Base-by-base conservation (phyloP, 305 asterid species). In the Fraxinus velutina region DNA sequence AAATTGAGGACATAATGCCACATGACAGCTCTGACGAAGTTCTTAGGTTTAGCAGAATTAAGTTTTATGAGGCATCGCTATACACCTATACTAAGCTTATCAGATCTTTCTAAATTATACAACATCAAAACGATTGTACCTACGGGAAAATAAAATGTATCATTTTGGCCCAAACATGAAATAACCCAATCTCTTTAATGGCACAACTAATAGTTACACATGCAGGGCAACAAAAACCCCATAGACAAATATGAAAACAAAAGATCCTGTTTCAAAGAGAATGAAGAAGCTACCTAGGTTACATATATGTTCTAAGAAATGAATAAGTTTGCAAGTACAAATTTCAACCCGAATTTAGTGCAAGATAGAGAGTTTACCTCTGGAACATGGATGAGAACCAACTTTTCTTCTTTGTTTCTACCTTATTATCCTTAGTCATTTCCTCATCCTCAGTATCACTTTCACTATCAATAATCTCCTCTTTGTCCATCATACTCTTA, bases 401-500 rank as follows among this genome's bases (percentile, higher is more conserved):
- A 60, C 98, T 93, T 84, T 89, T 94, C 88, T 91, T 93, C 88
- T 87, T 91, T 39, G 88, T 17, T 74, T 87, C 94, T 75, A 72
- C 87, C 87, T 86, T 89, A 64, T 73, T 77, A 76, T 83, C 90
- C 86, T 90, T 90, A 32, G 82, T 91, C 2, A 84, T 78, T 8
- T 89, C 94, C 74, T 91, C 91, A 78, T 89, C 92, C 75, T 95
- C 99, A n/a, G 79, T 76, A 57, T 94, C 98, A 83, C 94, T 91
- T 55, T 94, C 98, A 83, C 97, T 93, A 82, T 93, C 91, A 81
- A 92, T 12, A 50, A 89, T 84, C 88, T 95, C 99, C 81, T 93
- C 99, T 85, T 82, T 90, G 89, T 95, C 99, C 99, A 95, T 95
- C 98, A 91, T 91, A 88, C 99, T 95, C 89, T 91, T 95, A 71